A percentile compares a stretch with the other conserved stretches of the same genome.
Evolutionary conservation across 495 filamentous ascomycete genomes (phyloP).

Genomic region (Talaromyces trachyspermus): DNA sequence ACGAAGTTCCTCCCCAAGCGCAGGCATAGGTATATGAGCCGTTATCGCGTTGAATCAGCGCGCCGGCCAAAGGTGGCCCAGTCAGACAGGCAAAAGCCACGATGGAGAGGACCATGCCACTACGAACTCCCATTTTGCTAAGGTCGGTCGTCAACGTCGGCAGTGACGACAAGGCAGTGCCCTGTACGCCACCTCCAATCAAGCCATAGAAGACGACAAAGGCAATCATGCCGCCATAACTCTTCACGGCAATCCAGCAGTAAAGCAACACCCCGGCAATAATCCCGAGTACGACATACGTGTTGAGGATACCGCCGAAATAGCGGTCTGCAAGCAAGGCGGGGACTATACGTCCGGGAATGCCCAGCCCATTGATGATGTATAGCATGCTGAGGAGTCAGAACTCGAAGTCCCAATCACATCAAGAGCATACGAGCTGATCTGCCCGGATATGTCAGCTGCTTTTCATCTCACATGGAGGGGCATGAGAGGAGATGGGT

Average conservation of each 20-base stretch:
- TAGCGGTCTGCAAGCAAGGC: constrained; percentile 56
- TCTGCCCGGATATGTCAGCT: constrained; percentile 6
- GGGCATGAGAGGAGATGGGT: background rate
- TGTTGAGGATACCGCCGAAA: constrained; percentile 53
- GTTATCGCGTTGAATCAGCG: constrained; percentile 40
- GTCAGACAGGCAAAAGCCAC: constrained; percentile 65
- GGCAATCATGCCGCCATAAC: constrained; percentile 44
- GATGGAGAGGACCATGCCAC: constrained; percentile 78
- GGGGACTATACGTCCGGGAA: constrained; percentile 57
- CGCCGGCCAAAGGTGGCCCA: constrained; percentile 68
- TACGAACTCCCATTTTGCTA: constrained; percentile 60
- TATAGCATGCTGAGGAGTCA: constrained; percentile 60
- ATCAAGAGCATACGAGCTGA: constrained; percentile 52
- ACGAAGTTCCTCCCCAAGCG: constrained; percentile 42
- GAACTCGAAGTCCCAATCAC: constrained; percentile 46
- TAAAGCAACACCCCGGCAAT: constrained; percentile 47
- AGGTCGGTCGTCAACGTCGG: constrained; percentile 57
- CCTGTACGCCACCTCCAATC: constrained; percentile 59
- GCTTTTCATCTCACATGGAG: background rate
- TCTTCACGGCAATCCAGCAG: constrained; percentile 54
- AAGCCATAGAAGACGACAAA: constrained; percentile 59
- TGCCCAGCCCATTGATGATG: constrained; percentile 63
- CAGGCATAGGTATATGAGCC: constrained; percentile 54
- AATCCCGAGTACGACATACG: constrained; percentile 47
- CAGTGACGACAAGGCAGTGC: constrained; percentile 53